These are phyloP conservation scores for Bruguiera parviflora DNA, from an alignment of 345 rosid genomes.

Conservation along the genomic window DNA sequence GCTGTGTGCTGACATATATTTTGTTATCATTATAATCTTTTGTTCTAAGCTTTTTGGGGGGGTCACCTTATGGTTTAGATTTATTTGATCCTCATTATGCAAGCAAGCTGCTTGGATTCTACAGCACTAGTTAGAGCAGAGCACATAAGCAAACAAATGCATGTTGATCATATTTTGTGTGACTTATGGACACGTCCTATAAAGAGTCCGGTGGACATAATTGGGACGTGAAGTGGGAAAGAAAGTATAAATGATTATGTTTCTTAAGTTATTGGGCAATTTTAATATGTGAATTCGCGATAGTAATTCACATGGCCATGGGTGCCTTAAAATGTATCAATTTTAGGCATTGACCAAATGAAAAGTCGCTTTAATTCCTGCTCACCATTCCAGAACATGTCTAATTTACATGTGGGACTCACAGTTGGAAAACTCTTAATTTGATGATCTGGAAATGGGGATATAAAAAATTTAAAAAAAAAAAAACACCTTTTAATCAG, in stretches of 20 bases:
- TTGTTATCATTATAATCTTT: neutral
- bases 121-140: neutral
- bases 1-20: neutral
- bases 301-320: neutral
- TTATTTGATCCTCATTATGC: neutral
- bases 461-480: neutral
- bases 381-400: neutral
- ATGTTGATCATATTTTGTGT: neutral
- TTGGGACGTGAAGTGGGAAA: no score
- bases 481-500: no score
- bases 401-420: neutral
- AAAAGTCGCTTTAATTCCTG: neutral
- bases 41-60: neutral
- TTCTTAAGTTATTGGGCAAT: no score
- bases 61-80: slow-evolving; percentile 1
- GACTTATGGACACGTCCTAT: neutral
- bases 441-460: neutral
- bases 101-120: neutral
- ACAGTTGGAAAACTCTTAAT: neutral
- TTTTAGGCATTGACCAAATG: neutral
- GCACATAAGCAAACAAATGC: neutral
- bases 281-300: neutral
- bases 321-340: neutral
- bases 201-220: neutral
- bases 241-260: no score